A percentile compares a stretch with the other conserved stretches of the same genome.
Evolutionary conservation across 257 asterid genomes (phyloP).

Genomic region (Linaria vulgaris): DNA sequence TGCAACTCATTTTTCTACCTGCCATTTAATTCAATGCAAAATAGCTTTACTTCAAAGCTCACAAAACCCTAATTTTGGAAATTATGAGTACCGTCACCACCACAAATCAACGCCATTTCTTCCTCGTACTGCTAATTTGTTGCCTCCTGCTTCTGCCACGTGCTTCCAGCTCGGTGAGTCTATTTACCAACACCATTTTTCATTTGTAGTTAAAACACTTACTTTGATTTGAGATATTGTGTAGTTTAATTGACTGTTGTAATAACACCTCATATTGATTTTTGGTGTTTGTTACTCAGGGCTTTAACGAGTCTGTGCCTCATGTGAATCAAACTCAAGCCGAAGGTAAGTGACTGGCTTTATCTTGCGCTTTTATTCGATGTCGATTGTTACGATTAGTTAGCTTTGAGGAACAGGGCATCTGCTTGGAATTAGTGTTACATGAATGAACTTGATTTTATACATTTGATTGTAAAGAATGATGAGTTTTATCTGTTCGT

Average conservation of each 20-base stretch:
- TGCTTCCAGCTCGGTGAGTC: conserved; percentile 46
- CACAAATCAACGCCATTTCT: not conserved
- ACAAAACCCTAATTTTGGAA: not conserved
- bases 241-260: too few relatives aligned
- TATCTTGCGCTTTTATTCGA: not conserved
- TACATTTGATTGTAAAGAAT: not conserved
- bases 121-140: conserved; percentile 28
- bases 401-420: not conserved
- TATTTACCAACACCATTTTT: conserved; percentile 15
- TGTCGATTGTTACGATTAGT: not conserved
- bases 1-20: too few relatives aligned
- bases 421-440: not conserved
- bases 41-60: too few relatives aligned
- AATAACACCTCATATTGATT: not conserved
- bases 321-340: conserved; percentile 35
- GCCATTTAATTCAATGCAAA: too few relatives aligned
- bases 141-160: conserved; percentile 36
- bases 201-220: not conserved
- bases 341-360: conserved; percentile 34
- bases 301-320: conserved; percentile 32
- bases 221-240: not conserved
- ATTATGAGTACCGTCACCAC: not conserved
- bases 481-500: conserved; percentile 2
- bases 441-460: not conserved
- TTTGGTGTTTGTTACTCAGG: conserved; percentile 19